Percentiles rank a stretch among this genome's conserved stretches.
phyloP scores from a whole-genome alignment of 768 basidiomycete genomes.

The Lactarius sanguifluus region DNA sequence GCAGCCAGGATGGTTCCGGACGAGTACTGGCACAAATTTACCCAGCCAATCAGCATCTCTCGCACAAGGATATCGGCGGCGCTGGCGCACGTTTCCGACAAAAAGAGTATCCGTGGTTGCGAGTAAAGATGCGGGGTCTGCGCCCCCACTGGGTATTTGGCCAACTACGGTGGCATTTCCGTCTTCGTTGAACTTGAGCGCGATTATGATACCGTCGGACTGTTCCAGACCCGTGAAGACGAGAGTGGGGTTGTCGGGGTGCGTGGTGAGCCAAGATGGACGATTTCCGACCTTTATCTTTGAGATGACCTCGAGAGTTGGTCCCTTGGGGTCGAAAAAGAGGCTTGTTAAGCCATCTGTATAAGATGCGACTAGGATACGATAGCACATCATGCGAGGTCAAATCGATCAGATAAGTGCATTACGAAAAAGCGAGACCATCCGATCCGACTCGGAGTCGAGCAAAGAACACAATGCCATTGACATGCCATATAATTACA shows the following conservation, averaged over 20 bases:
- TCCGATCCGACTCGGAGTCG: neutral
- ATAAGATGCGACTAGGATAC: conserved; percentile 64
- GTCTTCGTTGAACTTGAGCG: conserved; percentile 54
- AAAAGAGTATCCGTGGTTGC: conserved; percentile 59
- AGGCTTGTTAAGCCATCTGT: conserved; percentile 62
- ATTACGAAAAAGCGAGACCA: neutral
- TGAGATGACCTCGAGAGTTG: conserved; percentile 47
- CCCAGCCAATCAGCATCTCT: conserved; percentile 1
- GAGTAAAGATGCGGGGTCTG: conserved; percentile 62
- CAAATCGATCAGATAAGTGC: neutral
- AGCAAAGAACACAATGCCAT: neutral
- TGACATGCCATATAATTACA: neutral
- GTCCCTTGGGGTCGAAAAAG: conserved; percentile 53
- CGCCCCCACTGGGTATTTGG: conserved; percentile 53
- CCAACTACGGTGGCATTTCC: conserved; percentile 53
- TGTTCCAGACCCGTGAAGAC: conserved; percentile 69
- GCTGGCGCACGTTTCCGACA: conserved; percentile 66
- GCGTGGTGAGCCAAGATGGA: conserved; percentile 75
- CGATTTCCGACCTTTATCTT: conserved; percentile 53
- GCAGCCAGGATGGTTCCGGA: conserved; percentile 58
- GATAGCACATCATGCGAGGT: conserved; percentile 32
- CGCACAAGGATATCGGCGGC: neutral
- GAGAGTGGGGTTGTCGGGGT: conserved; percentile 55
- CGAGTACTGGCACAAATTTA: conserved; percentile 53
- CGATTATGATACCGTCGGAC: conserved; percentile 60